A percentile compares a stretch with the other conserved stretches of the same genome.
Conservation (phyloP, 139 green algal species). For the Picochlorum sp. region DNA sequence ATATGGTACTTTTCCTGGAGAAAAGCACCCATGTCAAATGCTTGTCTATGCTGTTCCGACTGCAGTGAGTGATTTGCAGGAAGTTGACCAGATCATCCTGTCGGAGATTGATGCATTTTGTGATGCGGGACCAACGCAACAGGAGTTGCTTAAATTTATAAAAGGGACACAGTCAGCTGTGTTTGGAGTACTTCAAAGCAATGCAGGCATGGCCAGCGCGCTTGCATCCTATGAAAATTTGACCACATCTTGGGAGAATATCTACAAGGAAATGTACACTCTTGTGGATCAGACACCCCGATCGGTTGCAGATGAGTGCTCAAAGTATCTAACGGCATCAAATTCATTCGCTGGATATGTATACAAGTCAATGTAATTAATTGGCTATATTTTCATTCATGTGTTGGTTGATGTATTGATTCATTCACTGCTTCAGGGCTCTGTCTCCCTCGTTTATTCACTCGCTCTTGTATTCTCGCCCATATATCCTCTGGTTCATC, state of each 20-base stretch:
- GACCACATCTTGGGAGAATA: constrained; percentile 27
- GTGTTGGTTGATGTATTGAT: too few relatives aligned
- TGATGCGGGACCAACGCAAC: constrained; percentile 23
- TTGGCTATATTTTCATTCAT: background rate
- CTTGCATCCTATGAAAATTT: constrained; percentile 45
- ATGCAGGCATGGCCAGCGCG: constrained; percentile 40
- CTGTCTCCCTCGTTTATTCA: background rate
- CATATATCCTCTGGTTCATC: constrained; percentile 22
- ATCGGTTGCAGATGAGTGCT: background rate
- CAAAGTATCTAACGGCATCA: background rate
- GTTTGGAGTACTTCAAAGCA: constrained; percentile 35
- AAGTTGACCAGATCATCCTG: constrained; percentile 24
- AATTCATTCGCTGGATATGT: constrained; percentile 7
- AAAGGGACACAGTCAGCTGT: constrained; percentile 31
- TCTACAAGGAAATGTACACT: constrained; percentile 23
- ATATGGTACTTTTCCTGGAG: constrained; percentile 43
- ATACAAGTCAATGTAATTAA: background rate
- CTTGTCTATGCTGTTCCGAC: constrained; percentile 33
- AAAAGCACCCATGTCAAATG: constrained; percentile 42
- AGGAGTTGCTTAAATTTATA: constrained; percentile 44
- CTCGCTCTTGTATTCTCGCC: constrained; percentile 21
- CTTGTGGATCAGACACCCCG: constrained; percentile 22
- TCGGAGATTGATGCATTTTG: constrained; percentile 29
- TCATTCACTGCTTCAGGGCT: background rate
- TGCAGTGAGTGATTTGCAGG: constrained; percentile 23